Evolutionary conservation across 2,329 filamentous ascomycete species (phyloP), one percentile per base, ranked within the genome.

Genomic region (Fusarium sp.): DNA sequence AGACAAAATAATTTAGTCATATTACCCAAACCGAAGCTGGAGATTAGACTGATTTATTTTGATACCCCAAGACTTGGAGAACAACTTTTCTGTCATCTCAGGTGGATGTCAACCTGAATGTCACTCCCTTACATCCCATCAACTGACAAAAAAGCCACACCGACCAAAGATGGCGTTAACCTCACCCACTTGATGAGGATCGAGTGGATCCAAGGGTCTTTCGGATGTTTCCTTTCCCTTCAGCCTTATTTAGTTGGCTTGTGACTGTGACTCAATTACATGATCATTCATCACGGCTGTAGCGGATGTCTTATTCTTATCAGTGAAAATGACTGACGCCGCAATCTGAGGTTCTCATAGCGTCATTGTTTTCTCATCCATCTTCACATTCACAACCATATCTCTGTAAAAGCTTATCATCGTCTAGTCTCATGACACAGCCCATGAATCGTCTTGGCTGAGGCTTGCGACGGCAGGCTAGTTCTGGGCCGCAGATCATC

Each of bases 341-440:
- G 8, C 11, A 10, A 29, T 34, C 12, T 25, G 8, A 29, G 29
- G 25, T 30, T n/a, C n/a, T 20, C 4, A 13, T 32, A 9, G 46
- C 66, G 66, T 65, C 66, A 69, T 69, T 47, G 40, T 47, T 46
- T 7, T 45, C 44, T 54, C 55, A 67, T 67, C 14, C 37, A 56
- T 55, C 10, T 45, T 18, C 20, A 16, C 25, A 16, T 7, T 53
- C 7, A 16, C 12, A 27, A 5, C 18, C 16, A 18, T 42, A 32
- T 41, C 37, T 49, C 53, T 48, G 16, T 57, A 61, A 61, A 61
- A 69, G 55, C 65, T 69, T 65, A 69, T 61, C 65, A 22, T 47
- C 14, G 16, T 47, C 65, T 52, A 64, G 61, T 52, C 61, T 34
- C 54, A 41, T 64, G 65, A 52, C 32, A 52, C 48, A 53, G 34